Evolutionary conservation across 2,329 filamentous ascomycete species (phyloP).

Genomic region (Pestalotiopsis sp.): DNA sequence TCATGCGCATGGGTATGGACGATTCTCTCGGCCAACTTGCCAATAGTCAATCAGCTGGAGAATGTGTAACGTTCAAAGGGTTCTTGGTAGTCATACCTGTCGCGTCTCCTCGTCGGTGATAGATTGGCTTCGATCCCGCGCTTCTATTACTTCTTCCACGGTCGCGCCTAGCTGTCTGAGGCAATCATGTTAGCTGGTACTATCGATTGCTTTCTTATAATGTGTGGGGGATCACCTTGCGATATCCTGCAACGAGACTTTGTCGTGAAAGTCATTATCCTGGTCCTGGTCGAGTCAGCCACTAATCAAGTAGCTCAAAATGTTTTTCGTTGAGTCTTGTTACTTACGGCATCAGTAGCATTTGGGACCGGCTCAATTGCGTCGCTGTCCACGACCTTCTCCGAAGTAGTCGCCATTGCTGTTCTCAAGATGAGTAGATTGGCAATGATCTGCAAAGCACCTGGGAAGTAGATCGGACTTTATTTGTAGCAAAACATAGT

Average conservation of each 20-base stretch:
- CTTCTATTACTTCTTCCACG: neutral
- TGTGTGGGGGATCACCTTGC: neutral
- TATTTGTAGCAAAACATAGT: neutral
- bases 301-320: neutral
- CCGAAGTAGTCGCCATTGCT: neutral
- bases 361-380: neutral
- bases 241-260: neutral
- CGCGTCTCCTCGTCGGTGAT: neutral
- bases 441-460: neutral
- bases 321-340: neutral
- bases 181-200: neutral
- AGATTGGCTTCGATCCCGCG: neutral
- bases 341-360: neutral
- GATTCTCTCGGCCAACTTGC: neutral
- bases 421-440: neutral
- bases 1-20: neutral
- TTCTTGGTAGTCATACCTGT: neutral
- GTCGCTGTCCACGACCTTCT: neutral
- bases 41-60: neutral
- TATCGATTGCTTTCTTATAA: neutral
- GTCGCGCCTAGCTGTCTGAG: neutral
- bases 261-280: neutral
- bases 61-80: neutral
- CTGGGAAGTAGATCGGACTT: neutral
- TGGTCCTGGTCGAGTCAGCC: neutral